These are phyloP conservation scores for Taphrina pruni DNA, from an alignment of 1,139 yeast species.

Conservation along the genomic window DNA sequence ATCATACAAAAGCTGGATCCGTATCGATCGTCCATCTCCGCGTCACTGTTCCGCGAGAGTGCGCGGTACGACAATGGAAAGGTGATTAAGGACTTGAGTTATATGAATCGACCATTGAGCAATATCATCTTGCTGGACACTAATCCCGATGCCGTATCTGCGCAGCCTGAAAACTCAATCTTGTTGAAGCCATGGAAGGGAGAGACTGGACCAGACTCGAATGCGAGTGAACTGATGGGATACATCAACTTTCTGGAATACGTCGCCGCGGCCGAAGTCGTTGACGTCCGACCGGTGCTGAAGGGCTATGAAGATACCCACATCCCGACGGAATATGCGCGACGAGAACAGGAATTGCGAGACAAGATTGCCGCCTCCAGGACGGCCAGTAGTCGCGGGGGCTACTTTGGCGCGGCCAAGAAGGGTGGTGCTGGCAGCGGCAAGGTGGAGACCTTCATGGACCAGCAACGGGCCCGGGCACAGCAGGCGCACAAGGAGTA, in stretches of 20 bases:
- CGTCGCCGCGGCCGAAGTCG: constrained; percentile 85
- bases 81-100: constrained; percentile 72
- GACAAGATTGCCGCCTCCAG: constrained; percentile 73
- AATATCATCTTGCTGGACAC: constrained; percentile 83
- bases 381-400: constrained; percentile 44
- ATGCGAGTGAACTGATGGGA: constrained; percentile 72
- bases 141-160: constrained; percentile 69
- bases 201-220: constrained; percentile 56
- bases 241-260: constrained; percentile 93
- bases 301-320: constrained; percentile 68
- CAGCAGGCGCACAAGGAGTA: constrained; percentile 85
- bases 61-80: constrained; percentile 89
- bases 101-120: constrained; percentile 86
- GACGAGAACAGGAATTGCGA: constrained; percentile 78
- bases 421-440: constrained; percentile 51
- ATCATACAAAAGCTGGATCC: constrained; percentile 91
- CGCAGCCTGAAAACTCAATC: constrained; percentile 93
- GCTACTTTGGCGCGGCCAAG: constrained; percentile 62
- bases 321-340: constrained; percentile 77
- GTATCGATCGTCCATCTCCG: constrained; percentile 83
- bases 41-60: constrained; percentile 87
- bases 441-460: constrained; percentile 86
- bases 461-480: constrained; percentile 88
- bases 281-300: constrained; percentile 88
- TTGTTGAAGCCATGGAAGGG: constrained; percentile 88